phyloP scores from a whole-genome alignment of 176 grass and related monocot genomes.

The Carex myosuroides region DNA sequence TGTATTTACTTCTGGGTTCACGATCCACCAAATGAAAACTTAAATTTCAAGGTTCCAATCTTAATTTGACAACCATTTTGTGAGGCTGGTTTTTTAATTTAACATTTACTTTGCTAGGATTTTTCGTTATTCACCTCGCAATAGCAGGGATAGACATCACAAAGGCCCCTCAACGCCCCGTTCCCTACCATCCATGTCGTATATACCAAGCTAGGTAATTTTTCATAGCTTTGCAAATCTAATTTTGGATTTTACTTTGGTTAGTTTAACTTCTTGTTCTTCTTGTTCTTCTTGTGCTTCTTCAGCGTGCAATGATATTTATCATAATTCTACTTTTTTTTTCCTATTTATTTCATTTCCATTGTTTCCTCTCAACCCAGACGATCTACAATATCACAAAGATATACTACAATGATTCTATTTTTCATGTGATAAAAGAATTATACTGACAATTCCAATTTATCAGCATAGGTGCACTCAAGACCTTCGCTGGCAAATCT shows the following conservation, averaged over 20 bases:
- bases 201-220: background rate
- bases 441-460: background rate
- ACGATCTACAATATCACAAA: background rate
- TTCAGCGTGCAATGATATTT: background rate
- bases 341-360: background rate
- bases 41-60: background rate
- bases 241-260: background rate
- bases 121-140: background rate
- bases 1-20: background rate
- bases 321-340: background rate
- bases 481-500: background rate
- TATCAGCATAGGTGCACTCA: background rate
- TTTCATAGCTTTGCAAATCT: background rate
- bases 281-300: background rate
- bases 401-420: background rate
- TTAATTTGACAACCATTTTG: background rate
- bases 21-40: background rate
- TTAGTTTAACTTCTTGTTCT: background rate
- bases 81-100: background rate
- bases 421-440: background rate
- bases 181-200: background rate
- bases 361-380: background rate
- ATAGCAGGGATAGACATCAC: background rate
- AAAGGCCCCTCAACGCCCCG: background rate
- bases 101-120: background rate